Evolutionary conservation across 495 filamentous ascomycete species (phyloP).

Genomic region (Penicillium longicatenatum): DNA sequence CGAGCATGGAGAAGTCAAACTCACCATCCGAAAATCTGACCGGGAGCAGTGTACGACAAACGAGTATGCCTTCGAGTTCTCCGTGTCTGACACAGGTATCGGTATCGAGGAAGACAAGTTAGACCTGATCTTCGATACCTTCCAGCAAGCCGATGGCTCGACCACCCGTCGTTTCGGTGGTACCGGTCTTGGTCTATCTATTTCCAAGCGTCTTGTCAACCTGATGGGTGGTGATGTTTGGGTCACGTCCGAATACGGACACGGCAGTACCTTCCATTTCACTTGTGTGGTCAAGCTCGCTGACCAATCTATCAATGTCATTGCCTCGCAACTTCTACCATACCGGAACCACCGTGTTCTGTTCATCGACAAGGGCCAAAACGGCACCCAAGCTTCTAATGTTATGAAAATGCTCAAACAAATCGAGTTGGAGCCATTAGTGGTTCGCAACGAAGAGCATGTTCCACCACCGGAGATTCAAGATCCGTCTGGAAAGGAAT

Average conservation of each 20-base stretch:
- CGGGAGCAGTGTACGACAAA: slow-evolving; percentile 66
- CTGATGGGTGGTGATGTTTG: slow-evolving; percentile 98
- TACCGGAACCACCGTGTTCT: slow-evolving; percentile 89
- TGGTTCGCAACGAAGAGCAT: slow-evolving; percentile 67
- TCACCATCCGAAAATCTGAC: slow-evolving; percentile 78
- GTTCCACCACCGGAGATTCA: slow-evolving; percentile 62
- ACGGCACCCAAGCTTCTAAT: slow-evolving; percentile 67
- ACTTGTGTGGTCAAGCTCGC: slow-evolving; percentile 91
- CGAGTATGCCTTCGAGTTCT: slow-evolving; percentile 94
- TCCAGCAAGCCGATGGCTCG: slow-evolving; percentile 98
- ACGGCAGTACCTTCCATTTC: slow-evolving; percentile 95
- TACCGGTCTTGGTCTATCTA: slow-evolving; percentile 92
- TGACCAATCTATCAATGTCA: slow-evolving; percentile 75
- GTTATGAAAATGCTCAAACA: slow-evolving; percentile 79
- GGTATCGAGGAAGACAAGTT: slow-evolving; percentile 96
- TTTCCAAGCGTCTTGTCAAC: slow-evolving; percentile 93
- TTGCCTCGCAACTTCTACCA: slow-evolving; percentile 80
- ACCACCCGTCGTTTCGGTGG: slow-evolving; percentile 97
- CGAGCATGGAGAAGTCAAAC: slow-evolving; percentile 93
- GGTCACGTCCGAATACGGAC: slow-evolving; percentile 92
- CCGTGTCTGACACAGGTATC: slow-evolving; percentile 96
- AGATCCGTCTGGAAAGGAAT: slow-evolving; percentile 56
- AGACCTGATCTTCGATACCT: slow-evolving; percentile 98
- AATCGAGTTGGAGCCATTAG: slow-evolving; percentile 78
- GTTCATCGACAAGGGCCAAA: slow-evolving; percentile 93